phyloP scores from a whole-genome alignment of 2,329 filamentous ascomycete genomes.

The Ophiostoma ulmi region DNA sequence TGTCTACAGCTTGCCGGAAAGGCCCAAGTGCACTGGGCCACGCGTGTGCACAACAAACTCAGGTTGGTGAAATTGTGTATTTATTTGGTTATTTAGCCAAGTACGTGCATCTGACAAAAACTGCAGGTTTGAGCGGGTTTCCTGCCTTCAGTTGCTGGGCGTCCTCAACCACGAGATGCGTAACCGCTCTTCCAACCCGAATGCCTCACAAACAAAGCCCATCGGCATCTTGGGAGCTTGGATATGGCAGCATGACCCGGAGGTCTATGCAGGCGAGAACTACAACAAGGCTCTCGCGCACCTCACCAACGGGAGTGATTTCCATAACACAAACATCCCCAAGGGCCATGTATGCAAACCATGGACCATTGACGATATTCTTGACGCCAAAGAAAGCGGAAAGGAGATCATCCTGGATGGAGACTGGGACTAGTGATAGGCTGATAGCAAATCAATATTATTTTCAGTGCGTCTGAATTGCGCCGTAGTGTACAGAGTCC shows the following conservation, averaged over 20 bases:
- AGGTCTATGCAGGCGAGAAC: not conserved
- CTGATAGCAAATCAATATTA: not conserved
- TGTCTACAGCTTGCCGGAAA: not conserved
- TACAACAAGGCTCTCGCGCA: not conserved
- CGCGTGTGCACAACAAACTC: not conserved
- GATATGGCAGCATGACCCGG: not conserved
- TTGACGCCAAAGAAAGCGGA: not conserved
- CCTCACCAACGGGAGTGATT: not conserved
- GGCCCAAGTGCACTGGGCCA: not conserved
- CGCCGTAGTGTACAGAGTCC: not conserved
- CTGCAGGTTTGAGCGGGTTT: not conserved
- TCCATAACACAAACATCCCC: not conserved
- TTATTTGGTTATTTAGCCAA: no score
- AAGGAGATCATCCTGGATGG: not conserved
- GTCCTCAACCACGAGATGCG: not conserved
- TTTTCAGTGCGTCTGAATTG: not conserved
- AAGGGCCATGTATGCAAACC: not conserved
- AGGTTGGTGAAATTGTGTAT: not conserved
- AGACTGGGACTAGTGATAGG: not conserved
- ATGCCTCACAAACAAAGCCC: not conserved
- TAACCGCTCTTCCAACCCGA: not conserved
- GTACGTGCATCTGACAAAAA: no score
- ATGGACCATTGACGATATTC: not conserved
- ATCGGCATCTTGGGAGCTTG: not conserved
- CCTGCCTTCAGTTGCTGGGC: not conserved